Evolutionary conservation across 108 stramenopile species (phyloP).

Genomic region (Cyclotella choctawhatcheeana): DNA sequence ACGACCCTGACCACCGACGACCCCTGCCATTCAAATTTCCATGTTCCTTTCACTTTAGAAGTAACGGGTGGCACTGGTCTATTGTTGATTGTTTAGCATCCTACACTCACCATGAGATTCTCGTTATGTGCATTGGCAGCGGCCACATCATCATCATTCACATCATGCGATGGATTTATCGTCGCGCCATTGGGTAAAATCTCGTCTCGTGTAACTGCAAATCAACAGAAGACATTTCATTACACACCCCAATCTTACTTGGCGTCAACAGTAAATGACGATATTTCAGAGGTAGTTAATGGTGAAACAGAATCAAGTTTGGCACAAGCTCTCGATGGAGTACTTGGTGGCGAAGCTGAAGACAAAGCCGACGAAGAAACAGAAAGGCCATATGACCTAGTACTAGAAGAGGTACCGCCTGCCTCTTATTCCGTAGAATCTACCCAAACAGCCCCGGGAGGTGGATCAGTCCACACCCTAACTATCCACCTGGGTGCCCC

Average conservation of each 20-base stretch:
- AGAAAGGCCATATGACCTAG: constrained; percentile 25
- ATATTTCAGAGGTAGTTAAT: background rate
- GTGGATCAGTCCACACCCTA: constrained; percentile 63
- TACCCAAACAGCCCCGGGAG: constrained; percentile 53
- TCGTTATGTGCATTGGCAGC: constrained; percentile 1
- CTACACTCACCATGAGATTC: background rate
- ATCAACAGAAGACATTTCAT: background rate
- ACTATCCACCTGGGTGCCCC: constrained; percentile 65
- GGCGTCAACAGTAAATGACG: constrained; percentile 19
- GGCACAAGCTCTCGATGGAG: background rate
- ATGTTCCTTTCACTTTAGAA: background rate
- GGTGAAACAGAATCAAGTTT: background rate
- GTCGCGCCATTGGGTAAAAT: background rate
- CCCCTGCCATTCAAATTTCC: background rate
- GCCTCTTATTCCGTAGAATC: constrained; percentile 51
- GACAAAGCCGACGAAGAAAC: background rate
- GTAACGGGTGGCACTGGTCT: background rate
- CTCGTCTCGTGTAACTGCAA: background rate
- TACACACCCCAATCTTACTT: background rate
- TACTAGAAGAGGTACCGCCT: constrained; percentile 45
- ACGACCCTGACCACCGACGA: background rate
- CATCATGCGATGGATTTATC: constrained; percentile 9
- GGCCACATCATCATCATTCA: background rate
- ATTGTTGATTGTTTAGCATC: background rate
- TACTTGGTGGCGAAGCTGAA: background rate